A percentile compares a stretch with the other conserved stretches of the same genome.
These are phyloP conservation scores for Lepidopterella palustris DNA, from an alignment of 495 filamentous ascomycete species.

Conservation along the genomic window DNA sequence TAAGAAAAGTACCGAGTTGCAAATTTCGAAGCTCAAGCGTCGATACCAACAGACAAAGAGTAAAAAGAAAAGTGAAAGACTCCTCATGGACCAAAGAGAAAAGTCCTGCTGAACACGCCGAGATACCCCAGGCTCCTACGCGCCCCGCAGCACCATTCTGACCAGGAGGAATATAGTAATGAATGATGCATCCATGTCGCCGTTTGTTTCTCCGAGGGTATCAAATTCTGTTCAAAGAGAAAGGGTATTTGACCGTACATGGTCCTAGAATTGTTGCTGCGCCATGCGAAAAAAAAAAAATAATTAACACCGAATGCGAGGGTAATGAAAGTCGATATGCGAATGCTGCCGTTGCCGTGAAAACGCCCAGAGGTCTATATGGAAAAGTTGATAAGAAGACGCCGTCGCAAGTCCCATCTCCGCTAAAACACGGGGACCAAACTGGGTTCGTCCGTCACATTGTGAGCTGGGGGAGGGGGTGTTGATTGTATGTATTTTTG, in stretches of 20 bases:
- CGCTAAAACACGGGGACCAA: background rate
- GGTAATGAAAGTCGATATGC: background rate
- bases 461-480: background rate
- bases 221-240: background rate
- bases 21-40: no score
- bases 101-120: background rate
- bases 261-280: background rate
- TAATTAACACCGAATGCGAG: background rate
- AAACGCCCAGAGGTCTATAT: background rate
- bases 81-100: background rate
- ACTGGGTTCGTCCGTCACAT: background rate
- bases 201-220: slow-evolving; percentile 3
- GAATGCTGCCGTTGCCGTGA: background rate
- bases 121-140: background rate
- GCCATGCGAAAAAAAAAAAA: background rate
- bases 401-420: background rate
- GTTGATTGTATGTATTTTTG: background rate
- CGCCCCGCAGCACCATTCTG: background rate
- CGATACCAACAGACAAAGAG: background rate
- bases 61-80: background rate
- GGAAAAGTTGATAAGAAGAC: background rate
- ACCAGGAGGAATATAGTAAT: background rate
- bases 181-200: slow-evolving; percentile 2
- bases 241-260: background rate
- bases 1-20: background rate